A percentile compares a stretch with the other conserved stretches of the same genome.
Conservation (phyloP, 805 yeast genomes). For the Candida maesae region DNA sequence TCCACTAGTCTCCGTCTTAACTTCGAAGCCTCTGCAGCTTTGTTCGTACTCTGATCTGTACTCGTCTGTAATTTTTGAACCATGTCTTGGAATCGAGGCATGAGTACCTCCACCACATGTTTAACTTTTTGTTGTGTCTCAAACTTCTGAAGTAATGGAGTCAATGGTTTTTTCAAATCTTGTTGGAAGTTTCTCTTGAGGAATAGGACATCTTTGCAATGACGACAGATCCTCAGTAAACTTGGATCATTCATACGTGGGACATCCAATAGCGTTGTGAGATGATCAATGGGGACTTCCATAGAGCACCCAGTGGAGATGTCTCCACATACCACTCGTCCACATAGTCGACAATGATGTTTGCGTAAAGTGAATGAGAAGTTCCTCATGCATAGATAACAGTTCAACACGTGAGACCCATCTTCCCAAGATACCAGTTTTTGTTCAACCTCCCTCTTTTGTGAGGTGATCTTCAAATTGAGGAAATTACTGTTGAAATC, state of each 20-base stretch:
- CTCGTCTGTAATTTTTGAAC: constrained; percentile 33
- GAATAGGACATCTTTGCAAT: constrained; percentile 63
- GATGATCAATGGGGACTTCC: constrained; percentile 49
- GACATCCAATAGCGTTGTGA: constrained; percentile 22
- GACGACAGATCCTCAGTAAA: constrained; percentile 57
- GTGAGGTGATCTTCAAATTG: constrained; percentile 26
- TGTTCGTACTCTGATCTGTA: constrained; percentile 28
- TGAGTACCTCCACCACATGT: constrained; percentile 32
- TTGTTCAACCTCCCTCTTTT: constrained; percentile 40
- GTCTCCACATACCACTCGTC: constrained; percentile 75
- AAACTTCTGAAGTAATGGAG: constrained; percentile 38
- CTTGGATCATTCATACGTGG: constrained; percentile 24
- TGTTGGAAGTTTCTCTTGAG: constrained; percentile 45
- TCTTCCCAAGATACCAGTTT: constrained; percentile 64
- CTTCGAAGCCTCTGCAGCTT: constrained; percentile 32
- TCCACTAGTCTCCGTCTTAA: constrained; percentile 44
- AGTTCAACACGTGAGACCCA: constrained; percentile 42
- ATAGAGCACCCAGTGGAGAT: constrained; percentile 62
- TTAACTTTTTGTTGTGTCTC: constrained; percentile 37
- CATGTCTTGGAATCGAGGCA: constrained; percentile 42
- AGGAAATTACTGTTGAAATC: constrained; percentile 24
- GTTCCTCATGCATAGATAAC: constrained; percentile 57
- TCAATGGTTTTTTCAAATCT: constrained; percentile 34
- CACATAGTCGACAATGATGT: constrained; percentile 93
- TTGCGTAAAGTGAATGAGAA: constrained; percentile 63